These are phyloP conservation scores for Leccinum subrobustum DNA, from an alignment of 1,284 basidiomycete genomes.

Conservation along the genomic window DNA sequence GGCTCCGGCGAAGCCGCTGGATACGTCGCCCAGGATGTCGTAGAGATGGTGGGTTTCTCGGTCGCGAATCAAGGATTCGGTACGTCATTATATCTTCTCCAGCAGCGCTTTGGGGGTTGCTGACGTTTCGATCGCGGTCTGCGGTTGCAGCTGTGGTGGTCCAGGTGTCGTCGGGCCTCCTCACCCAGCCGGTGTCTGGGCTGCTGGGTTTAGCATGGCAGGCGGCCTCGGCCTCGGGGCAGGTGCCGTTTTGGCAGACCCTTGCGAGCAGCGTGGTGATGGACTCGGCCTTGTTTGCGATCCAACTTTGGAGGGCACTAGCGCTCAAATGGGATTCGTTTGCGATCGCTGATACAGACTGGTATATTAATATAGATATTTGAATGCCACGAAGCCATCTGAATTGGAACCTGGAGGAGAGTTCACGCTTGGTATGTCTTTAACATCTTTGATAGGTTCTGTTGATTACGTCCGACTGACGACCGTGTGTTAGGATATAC, in stretches of 20 bases:
- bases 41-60: conserved; percentile 45
- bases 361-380: conserved; percentile 20
- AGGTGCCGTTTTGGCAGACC: conserved; percentile 45
- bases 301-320: conserved; percentile 34
- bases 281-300: conserved; percentile 36
- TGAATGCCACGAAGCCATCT: conserved; percentile 20
- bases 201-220: conserved; percentile 30
- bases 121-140: neutral
- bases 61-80: conserved; percentile 43
- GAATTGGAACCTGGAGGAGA: conserved; percentile 33
- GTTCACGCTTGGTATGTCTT: conserved; percentile 25
- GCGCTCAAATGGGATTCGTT: neutral
- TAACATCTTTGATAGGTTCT: neutral
- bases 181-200: conserved; percentile 27
- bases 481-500: conserved; percentile 36
- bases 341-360: neutral
- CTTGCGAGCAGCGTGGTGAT: conserved; percentile 39
- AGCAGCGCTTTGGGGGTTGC: neutral
- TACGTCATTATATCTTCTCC: conserved; percentile 22
- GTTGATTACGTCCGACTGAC: neutral
- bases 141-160: conserved; percentile 25
- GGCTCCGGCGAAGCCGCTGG: conserved; percentile 33
- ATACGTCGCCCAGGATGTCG: conserved; percentile 38
- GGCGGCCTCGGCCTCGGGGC: conserved; percentile 27
- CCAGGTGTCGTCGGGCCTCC: conserved; percentile 7